A percentile compares a stretch with the other conserved stretches of the same genome.
Conservation (phyloP, 164 flowering plant genomes). For the Umbilicus rupestris region DNA sequence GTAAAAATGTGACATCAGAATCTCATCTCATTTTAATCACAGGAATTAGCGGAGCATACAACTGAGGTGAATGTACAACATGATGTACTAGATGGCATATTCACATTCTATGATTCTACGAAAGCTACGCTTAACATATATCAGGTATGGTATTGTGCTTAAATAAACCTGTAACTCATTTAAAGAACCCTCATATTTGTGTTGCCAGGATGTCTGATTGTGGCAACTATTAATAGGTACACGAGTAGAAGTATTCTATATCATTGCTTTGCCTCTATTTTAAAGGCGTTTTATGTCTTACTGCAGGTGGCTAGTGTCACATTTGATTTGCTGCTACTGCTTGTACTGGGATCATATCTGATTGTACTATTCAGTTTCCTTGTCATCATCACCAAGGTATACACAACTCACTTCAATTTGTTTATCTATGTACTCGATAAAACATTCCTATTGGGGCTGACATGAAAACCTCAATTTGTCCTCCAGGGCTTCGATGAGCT, state of each 20-base stretch:
- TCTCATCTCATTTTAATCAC: constrained; percentile 14
- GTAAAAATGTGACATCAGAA: neutral
- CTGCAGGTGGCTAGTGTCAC: constrained; percentile 89
- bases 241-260: neutral
- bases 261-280: neutral
- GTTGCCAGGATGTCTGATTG: no score
- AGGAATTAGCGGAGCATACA: constrained; percentile 82
- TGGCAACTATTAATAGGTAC: no score
- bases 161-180: neutral
- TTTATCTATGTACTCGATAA: neutral
- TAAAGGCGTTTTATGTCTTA: neutral
- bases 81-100: constrained; percentile 71
- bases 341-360: constrained; percentile 80
- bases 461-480: constrained; percentile 7
- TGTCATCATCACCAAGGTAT: constrained; percentile 90
- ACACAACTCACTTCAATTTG: constrained; percentile 7
- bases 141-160: constrained; percentile 40
- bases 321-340: constrained; percentile 83
- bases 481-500: constrained; percentile 94
- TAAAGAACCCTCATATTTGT: no score
- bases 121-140: constrained; percentile 61
- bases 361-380: constrained; percentile 81
- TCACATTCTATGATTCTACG: constrained; percentile 81
- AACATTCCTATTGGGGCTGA: neutral
- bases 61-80: constrained; percentile 66